Conservation (phyloP, 73 alveolate species). For the Tetrahymena borealis region DNA sequence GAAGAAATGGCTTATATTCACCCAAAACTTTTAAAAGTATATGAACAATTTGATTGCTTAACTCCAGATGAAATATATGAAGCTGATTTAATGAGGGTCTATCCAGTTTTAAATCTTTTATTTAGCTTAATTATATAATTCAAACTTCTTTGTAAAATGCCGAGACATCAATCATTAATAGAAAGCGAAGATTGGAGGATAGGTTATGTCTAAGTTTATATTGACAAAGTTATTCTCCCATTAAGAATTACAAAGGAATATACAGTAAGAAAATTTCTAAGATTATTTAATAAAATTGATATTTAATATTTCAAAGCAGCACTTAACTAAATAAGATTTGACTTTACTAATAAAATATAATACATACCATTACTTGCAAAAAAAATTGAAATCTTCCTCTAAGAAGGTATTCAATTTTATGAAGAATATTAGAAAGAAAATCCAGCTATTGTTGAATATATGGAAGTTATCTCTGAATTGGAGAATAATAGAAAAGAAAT, state of each 20-base stretch:
- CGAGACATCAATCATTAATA: neutral
- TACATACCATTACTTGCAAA: neutral
- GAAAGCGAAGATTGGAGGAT: neutral
- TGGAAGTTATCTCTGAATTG: neutral
- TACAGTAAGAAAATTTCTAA: neutral
- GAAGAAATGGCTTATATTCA: neutral
- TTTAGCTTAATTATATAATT: neutral
- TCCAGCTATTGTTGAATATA: neutral
- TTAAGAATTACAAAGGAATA: neutral
- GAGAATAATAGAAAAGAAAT: neutral
- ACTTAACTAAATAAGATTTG: neutral
- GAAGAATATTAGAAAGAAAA: neutral
- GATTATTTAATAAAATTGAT: neutral
- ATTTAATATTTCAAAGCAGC: neutral
- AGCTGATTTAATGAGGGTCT: neutral
- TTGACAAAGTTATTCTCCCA: neutral
- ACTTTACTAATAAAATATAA: neutral
- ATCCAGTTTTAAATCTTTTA: neutral
- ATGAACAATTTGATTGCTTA: neutral
- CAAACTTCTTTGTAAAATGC: neutral
- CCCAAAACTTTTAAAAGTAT: neutral
- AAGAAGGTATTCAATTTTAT: neutral
- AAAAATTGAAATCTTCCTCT: neutral
- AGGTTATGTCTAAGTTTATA: neutral
- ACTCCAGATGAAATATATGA: neutral